Evolutionary conservation across 2,329 filamentous ascomycete genomes (phyloP), one percentile per base, ranked within the genome.

Genomic region (Biscogniauxia mediterranea): DNA sequence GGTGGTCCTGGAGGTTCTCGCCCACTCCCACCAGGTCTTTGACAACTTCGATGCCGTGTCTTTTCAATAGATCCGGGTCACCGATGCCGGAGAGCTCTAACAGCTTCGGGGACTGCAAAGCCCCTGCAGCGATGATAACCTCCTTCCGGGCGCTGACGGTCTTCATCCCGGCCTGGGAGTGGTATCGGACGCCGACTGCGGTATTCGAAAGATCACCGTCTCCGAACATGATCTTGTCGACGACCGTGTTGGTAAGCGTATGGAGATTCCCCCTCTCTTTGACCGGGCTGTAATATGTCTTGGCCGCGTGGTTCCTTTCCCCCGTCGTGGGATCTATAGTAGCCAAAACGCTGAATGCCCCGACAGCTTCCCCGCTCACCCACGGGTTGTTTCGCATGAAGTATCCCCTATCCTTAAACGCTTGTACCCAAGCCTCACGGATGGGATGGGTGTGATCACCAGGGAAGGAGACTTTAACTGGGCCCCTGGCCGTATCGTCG

Each of bases 81-180:
- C 86, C 86, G 46, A 89, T 79, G 0, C 86, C 86, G 0, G 84
- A 87, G 1, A 87, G 74, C 64, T 89, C 85, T 20, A 83, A 79
- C 15, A 85, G 75, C 72, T 82, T 84, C 5, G 81, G 87, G 8
- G 82, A 85, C 68, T 81, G 80, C 52, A 83, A 75, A 28, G 79
- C 81, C 0, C 87, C 87, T 0, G 84, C 85, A 2, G 81, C 81
- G 2, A 90, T 71, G 52, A 89, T 80, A 8, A 88, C 78, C 66
- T 89, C 86, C 58, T 57, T 61, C 8, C 50, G 50, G 21, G 59
- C 54, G 15, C 8, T 51, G 11, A 57, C 55, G 13, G 49, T 26
- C 25, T 32, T 57, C 8, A 32, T 26, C 5, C 19, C 11, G 9
- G 19, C 9, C n/a, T 54, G n/a, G 51, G 56, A n/a, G 21, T 51